These are phyloP conservation scores for Fraxinus excelsior DNA, from an alignment of 257 asterid species.

Conservation along the genomic window DNA sequence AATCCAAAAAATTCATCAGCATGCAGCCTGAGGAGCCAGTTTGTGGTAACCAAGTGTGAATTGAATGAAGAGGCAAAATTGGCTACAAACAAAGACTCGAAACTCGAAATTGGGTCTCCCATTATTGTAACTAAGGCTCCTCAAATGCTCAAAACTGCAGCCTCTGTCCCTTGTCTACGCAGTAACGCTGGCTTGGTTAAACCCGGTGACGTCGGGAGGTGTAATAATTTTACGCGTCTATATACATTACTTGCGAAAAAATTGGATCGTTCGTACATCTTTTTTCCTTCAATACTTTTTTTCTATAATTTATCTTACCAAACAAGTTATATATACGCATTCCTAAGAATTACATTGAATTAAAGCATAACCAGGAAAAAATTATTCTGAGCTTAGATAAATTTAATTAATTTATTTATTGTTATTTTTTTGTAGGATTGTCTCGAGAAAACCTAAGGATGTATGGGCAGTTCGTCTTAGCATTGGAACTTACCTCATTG, in stretches of 20 bases:
- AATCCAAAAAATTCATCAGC: conserved; percentile 9
- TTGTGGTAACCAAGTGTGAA: conserved; percentile 36
- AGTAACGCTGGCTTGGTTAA: conserved; percentile 66
- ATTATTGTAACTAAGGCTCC: conserved; percentile 74
- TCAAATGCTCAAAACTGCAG: conserved; percentile 68
- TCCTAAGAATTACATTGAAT: not conserved
- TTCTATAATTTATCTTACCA: too few relatives aligned
- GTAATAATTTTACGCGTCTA: not conserved
- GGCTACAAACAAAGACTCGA: conserved; percentile 23
- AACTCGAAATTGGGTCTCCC: conserved; percentile 72
- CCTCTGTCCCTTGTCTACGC: conserved; percentile 81
- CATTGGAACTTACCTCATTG: conserved; percentile 81
- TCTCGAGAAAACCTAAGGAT: conserved; percentile 86
- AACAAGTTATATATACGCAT: too few relatives aligned
- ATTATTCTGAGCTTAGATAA: not conserved
- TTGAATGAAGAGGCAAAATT: conserved; percentile 22
- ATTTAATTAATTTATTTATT: too few relatives aligned
- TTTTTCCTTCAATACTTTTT: too few relatives aligned
- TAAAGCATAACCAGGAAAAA: not conserved
- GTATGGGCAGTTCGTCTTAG: conserved; percentile 88
- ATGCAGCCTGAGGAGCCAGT: conserved; percentile 13
- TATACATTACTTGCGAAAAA: not conserved
- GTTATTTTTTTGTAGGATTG: conserved; percentile 49
- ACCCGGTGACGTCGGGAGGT: conserved; percentile 92
- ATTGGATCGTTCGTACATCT: too few relatives aligned